Base-by-base conservation (phyloP, 148 eudicot genomes). In the Persicaria tinctoria region DNA sequence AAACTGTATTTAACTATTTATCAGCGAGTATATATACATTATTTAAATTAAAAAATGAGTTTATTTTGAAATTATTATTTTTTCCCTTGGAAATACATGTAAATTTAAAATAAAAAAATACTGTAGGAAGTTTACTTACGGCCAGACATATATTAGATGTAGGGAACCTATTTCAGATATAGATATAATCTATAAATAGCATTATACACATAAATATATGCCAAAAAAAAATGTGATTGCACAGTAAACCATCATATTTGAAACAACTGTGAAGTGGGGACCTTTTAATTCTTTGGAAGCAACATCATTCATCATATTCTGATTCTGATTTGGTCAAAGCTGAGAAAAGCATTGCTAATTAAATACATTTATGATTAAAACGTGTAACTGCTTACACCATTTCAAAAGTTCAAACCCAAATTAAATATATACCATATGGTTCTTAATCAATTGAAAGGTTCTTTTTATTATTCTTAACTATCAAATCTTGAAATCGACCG, bases 401-500 rank as follows among this genome's bases (percentile, higher is more conserved):
- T 64, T 32, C 70, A 12, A 32, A 32, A 32, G 38, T 32, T 38
- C 4, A n/a, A 20, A 8, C 44, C 5, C 66, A 64, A 64, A 32
- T 32, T 64, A 16, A 64, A n/a, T 13, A 14, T 32, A 9, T 27
- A 32, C 23, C 13, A 62, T 11, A 62, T 32, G 14, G 16, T 38
- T 11, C 46, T 38, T 13, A 2, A 6, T 50, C 11, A 46, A 64
- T 64, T 64, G 17, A n/a, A 17, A 12, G 41, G 41, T 12, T 5
- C 16, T 38, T 64, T 64, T 5, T 64, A 64, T 64, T 5, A 64
- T 38, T 32, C 38, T 32, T 27, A 64, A 64, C 70, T 32, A 64
- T 64, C 70, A 64, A 64, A 64, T 64, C 70, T 12, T 9, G 66
- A 60, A 60, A 60, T 20, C 62, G 62, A 57, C 20, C 8, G 20